Evolutionary conservation across 2,329 filamentous ascomycete genomes (phyloP).

Genomic region (Alternaria sp.): DNA sequence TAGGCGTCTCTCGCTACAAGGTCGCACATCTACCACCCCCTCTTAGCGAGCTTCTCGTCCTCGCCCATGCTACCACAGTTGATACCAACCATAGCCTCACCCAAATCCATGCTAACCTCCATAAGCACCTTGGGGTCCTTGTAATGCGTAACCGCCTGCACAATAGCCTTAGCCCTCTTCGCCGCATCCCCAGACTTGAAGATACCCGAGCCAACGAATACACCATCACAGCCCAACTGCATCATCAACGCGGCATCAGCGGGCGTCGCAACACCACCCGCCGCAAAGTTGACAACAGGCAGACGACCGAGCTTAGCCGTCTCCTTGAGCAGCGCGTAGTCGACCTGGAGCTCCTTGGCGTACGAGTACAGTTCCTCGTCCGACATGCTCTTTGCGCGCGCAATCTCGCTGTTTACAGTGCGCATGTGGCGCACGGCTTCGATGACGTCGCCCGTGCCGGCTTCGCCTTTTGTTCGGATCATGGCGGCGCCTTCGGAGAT

Average conservation of each 20-base stretch:
- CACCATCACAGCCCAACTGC: slow-evolving; percentile 97
- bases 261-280: slow-evolving; percentile 98
- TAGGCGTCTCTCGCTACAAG: neutral
- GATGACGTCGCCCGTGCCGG: slow-evolving; percentile 94
- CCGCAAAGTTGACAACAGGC: slow-evolving; percentile 97
- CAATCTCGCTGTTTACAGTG: slow-evolving; percentile 83
- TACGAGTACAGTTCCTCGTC: slow-evolving; percentile 78
- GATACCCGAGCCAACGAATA: slow-evolving; percentile 95
- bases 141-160: slow-evolving; percentile 91
- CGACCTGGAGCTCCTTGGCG: slow-evolving; percentile 80
- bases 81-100: slow-evolving; percentile 98
- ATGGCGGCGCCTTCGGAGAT: slow-evolving; percentile 95
- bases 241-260: slow-evolving; percentile 98
- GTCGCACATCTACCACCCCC: slow-evolving; percentile 71
- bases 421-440: slow-evolving; percentile 97
- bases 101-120: slow-evolving; percentile 84
- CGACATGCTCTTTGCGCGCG: slow-evolving; percentile 67
- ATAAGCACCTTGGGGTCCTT: slow-evolving; percentile 84
- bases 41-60: slow-evolving; percentile 79
- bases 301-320: slow-evolving; percentile 85
- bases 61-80: slow-evolving; percentile 81
- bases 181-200: slow-evolving; percentile 95
- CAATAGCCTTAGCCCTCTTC: slow-evolving; percentile 91
- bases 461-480: slow-evolving; percentile 99
- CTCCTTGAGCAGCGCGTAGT: slow-evolving; percentile 80